Base-by-base conservation (phyloP, 2,329 filamentous ascomycete genomes). In the Balansia obtecta region DNA sequence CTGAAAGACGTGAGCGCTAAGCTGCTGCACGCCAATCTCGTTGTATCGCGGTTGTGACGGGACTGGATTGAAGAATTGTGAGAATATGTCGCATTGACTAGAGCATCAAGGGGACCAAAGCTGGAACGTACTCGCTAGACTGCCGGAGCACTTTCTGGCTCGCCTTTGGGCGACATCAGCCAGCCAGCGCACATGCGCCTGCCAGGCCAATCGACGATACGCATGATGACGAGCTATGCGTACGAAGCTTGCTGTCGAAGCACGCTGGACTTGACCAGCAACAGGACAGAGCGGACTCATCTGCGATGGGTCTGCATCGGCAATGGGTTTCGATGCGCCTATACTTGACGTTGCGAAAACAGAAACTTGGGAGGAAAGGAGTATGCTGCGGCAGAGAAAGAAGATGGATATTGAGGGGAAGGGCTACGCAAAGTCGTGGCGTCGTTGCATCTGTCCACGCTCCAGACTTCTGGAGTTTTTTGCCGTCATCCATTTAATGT, bases 1-100 rank as follows among this genome's bases (percentile, higher is more conserved):
- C 1, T 78, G 64, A 65, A 91, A 87, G 43, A 98, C 76, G 71
- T 90, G 77, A 52, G 77, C 75, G 72, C 89, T 96, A 58, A 98
- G 73, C 61, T 97, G 91, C 69, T 98, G 93, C 39, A 98, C 88
- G 49, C 88, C 88, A 59, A 98, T 90, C 58, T 94, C 86, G 68
- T 94, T 98, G 71, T 85, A 88, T 57, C 93, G 82, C 46, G 88
- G 74, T 51, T 76, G 68, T 7, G 78, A 76, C 0, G 68, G 61
- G 32, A 77, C 71, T 75, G 20, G 16, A 27, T 27, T 20, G 10
- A 20, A 27, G 11, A 13, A 20, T 15, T 9, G 37, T 43, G 54
- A 41, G 37, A 9, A 9, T 20, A 4, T 7, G 11, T 1, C 11
- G 42, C 12, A 18, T 34, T n/a, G 11, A 20, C 27, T 1, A 18